These are phyloP conservation scores for Ceratocystis papillata DNA, from an alignment of 2,329 filamentous ascomycete genomes.

Conservation along the genomic window DNA sequence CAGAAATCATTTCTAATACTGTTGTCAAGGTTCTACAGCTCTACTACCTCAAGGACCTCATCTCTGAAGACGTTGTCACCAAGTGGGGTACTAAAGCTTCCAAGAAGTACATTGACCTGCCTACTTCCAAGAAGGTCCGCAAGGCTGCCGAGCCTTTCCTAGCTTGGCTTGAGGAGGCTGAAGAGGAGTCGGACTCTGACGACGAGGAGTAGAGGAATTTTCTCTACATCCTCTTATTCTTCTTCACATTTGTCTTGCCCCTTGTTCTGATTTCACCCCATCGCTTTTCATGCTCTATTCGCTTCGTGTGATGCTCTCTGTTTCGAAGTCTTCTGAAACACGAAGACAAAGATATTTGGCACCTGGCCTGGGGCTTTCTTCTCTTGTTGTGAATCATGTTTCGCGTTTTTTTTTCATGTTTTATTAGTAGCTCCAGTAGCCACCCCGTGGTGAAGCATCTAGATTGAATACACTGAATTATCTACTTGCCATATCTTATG, in stretches of 20 bases:
- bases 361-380: not conserved
- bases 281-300: not conserved
- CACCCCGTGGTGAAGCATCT: conserved; percentile 2
- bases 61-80: conserved; percentile 77
- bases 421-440: not conserved
- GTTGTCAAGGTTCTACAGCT: conserved; percentile 81
- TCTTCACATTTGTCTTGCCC: not conserved
- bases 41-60: conserved; percentile 82
- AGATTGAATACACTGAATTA: conserved; percentile 7
- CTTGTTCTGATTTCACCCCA: not conserved
- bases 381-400: not conserved
- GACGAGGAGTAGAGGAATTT: conserved; percentile 31
- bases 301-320: not conserved
- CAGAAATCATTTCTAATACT: conserved; percentile 63
- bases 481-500: not conserved
- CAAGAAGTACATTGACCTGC: conserved; percentile 92
- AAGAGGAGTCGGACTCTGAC: conserved; percentile 48
- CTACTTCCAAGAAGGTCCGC: conserved; percentile 87
- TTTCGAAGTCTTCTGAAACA: conserved; percentile 7
- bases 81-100: conserved; percentile 90
- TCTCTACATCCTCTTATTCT: not conserved
- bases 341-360: not conserved
- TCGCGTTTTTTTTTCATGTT: not conserved
- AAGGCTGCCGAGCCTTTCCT: conserved; percentile 91
- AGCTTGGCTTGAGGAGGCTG: conserved; percentile 82